Evolutionary conservation across 2,329 filamentous ascomycete genomes (phyloP), one percentile per base, ranked within the genome.

Genomic region (Byssoonygena ceratinophila): DNA sequence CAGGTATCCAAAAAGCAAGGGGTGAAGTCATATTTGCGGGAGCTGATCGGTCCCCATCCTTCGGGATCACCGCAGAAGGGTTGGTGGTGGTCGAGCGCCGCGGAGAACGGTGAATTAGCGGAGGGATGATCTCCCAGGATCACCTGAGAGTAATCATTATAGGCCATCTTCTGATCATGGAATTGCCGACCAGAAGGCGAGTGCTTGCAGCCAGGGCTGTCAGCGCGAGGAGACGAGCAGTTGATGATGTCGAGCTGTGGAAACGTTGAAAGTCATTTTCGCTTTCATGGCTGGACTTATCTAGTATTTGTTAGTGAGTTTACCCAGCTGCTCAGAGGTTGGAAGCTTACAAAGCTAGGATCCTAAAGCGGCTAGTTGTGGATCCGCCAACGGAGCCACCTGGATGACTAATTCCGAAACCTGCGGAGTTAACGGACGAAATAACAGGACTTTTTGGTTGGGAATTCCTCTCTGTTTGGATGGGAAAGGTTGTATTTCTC

Each of bases 1-100:
- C 87, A 90, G 20, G 94, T 80, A 67, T 98, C 94, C 62, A 97
- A 82, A 66, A 98, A 98, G 74, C 92, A 98, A 37, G 92, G 91
- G 14, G 92, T 97, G 63, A 98, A 89, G 72, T 98, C 92, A 70
- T 88, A 96, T 67, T 91, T 79, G 59, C 82, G 76, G 32, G 83
- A 82, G 70, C 89, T 96, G 66, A 98, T 66, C 20, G 92, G 92
- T 1, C 94, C 94, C 92, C 92, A 98, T 63, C 92, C 94, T 71
- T 97, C 91, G 51, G 77, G 75, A 70, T 95, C 92, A 67, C 85
- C 81, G 72, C 91, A 97, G 68, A 96, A 75, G 54, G 87, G 82
- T 66, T 94, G 85, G 54, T 59, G 60, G 40, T 61, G 59, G 50
- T 50, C 58, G 32, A 56, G 55, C 63, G 62, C 27, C 27, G 34